Evolutionary conservation across 139 green algal species (phyloP).

Genomic region (Haematococcus lacustris): DNA sequence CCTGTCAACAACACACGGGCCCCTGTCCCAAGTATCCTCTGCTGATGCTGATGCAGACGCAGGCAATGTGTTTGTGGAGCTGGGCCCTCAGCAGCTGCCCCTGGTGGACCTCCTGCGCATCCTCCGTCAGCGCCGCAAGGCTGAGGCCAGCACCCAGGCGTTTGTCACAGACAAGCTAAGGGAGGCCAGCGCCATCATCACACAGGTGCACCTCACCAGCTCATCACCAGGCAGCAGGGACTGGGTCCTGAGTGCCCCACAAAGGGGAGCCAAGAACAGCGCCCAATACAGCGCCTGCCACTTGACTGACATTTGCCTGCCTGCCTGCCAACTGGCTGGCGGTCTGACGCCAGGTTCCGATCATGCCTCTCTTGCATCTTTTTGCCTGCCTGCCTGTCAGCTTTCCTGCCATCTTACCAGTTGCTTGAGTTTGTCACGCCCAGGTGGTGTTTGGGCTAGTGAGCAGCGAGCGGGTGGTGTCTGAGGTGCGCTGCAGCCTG

Average conservation of each 20-base stretch:
- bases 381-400: neutral
- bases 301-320: neutral
- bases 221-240: neutral
- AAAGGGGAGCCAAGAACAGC: no score
- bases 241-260: neutral
- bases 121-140: constrained; percentile 21
- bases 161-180: constrained; percentile 27
- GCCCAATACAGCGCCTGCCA: neutral
- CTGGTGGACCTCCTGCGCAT: constrained; percentile 36
- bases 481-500: constrained; percentile 8
- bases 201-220: constrained; percentile 14
- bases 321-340: neutral
- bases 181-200: constrained; percentile 8
- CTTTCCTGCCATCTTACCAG: no score
- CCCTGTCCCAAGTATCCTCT: no score
- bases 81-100: constrained; percentile 21
- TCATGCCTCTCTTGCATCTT: neutral
- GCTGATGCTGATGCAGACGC: no score
- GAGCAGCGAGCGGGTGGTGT: constrained; percentile 17
- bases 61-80: constrained; percentile 10
- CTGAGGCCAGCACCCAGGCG: constrained; percentile 7
- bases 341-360: neutral
- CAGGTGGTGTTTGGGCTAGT: constrained; percentile 29
- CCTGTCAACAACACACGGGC: no score
- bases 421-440: no score